phyloP scores from a whole-genome alignment of 768 basidiomycete genomes.

The Grammothele lineata region DNA sequence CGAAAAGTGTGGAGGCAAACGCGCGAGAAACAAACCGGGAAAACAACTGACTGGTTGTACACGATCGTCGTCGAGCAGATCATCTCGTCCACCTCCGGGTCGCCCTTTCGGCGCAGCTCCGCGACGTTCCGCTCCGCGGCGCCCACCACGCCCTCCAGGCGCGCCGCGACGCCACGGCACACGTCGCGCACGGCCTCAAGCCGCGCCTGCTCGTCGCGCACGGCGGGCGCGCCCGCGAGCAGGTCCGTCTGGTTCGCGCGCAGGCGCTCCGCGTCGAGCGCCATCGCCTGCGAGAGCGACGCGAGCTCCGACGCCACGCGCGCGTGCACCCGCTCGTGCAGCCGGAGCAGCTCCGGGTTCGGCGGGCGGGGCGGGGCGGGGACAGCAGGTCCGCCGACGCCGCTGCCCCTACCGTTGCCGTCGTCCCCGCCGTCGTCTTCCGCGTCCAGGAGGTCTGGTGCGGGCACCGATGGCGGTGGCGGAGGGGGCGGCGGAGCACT shows the following conservation, averaged over 20 bases:
- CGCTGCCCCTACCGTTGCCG: conserved; percentile 12
- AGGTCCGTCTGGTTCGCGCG: conserved; percentile 82
- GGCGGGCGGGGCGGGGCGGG: conserved; percentile 75
- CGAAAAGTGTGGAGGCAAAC: no score
- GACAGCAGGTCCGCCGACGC: conserved; percentile 25
- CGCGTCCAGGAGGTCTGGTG: conserved; percentile 57
- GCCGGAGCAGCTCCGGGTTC: conserved; percentile 81
- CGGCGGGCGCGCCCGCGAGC: conserved; percentile 85
- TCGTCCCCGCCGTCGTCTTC: conserved; percentile 37
- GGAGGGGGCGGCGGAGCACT: conserved; percentile 16
- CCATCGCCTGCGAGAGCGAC: conserved; percentile 61
- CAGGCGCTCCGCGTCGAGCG: conserved; percentile 67
- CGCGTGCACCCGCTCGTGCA: conserved; percentile 74
- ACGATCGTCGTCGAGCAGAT: conserved; percentile 95
- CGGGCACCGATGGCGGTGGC: conserved; percentile 28
- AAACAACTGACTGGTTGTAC: conserved; percentile 77
- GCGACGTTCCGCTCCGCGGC: conserved; percentile 69
- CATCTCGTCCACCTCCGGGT: conserved; percentile 94
- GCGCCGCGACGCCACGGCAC: conserved; percentile 71
- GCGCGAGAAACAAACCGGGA: background rate
- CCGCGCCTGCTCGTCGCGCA: conserved; percentile 93
- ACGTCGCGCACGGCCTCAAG: conserved; percentile 92
- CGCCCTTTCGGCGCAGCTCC: conserved; percentile 78
- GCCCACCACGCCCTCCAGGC: conserved; percentile 58
- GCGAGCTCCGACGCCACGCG: conserved; percentile 70